These are phyloP conservation scores for Mycosphaerelloides madeirae DNA, from an alignment of 2,329 filamentous ascomycete species.

Conservation along the genomic window DNA sequence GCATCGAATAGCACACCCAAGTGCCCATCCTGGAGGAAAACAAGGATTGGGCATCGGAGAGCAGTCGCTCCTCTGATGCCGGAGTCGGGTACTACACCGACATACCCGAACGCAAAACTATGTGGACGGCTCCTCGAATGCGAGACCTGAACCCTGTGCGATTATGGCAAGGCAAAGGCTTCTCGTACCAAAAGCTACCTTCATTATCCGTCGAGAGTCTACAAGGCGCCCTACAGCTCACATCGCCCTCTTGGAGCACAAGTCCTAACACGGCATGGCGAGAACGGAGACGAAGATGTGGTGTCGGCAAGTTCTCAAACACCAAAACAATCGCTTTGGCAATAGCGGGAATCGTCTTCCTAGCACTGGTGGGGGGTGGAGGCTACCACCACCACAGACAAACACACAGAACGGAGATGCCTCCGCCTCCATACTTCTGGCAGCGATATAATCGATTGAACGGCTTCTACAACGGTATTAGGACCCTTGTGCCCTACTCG, in stretches of 20 bases:
- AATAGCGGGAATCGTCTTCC: constrained; percentile 35
- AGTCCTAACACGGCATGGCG: constrained; percentile 35
- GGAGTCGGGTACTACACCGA: constrained; percentile 7
- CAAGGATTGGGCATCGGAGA: constrained; percentile 22
- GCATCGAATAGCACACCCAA: not conserved
- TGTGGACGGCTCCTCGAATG: constrained; percentile 29
- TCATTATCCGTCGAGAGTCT: constrained; percentile 35
- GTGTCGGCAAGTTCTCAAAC: constrained; percentile 35
- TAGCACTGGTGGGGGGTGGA: constrained; percentile 41
- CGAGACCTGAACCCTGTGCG: constrained; percentile 43
- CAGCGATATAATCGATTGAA: constrained; percentile 42
- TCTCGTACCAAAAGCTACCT: constrained; percentile 44
- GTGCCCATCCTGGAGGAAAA: constrained; percentile 20
- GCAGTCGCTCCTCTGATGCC: constrained; percentile 23
- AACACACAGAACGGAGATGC: constrained; percentile 18
- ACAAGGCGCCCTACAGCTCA: constrained; percentile 22
- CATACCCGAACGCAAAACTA: constrained; percentile 14
- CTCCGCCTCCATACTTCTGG: constrained; percentile 40
- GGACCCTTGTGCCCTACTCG: constrained; percentile 40
- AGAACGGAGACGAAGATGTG: constrained; percentile 17
- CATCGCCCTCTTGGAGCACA: constrained; percentile 24
- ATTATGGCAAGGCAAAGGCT: constrained; percentile 38
- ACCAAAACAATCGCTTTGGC: constrained; percentile 39
- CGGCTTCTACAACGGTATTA: constrained; percentile 47
- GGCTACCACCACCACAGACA: constrained; percentile 33